These are phyloP conservation scores for Gamsiella multidivaricata DNA, from an alignment of 192 early-diverging fungal species.

Conservation along the genomic window DNA sequence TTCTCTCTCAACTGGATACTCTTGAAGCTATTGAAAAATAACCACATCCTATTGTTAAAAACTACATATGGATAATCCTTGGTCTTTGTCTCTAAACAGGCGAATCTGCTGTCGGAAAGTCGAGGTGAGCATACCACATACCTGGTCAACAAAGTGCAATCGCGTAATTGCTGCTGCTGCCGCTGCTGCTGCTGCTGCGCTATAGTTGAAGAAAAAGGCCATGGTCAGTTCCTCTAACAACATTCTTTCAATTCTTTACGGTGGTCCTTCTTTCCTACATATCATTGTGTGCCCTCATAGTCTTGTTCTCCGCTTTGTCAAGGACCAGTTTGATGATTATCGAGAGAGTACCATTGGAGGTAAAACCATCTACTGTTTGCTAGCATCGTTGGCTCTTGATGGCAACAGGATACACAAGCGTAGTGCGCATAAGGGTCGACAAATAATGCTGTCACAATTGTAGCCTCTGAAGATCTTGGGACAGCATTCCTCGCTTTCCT, in stretches of 20 bases:
- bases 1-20: too few species aligned
- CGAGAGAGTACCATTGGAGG: conserved; percentile 93
- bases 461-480: neutral
- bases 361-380: too few species aligned
- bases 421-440: conserved; percentile 20
- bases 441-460: conserved; percentile 20
- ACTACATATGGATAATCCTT: too few species aligned
- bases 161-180: neutral
- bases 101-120: conserved; percentile 75
- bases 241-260: too few species aligned
- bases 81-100: too few species aligned
- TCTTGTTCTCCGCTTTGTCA: conserved; percentile 88
- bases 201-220: too few species aligned
- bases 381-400: too few species aligned
- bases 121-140: conserved; percentile 59
- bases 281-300: conserved; percentile 59
- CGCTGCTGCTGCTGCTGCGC: too few species aligned
- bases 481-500: neutral
- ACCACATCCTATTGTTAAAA: too few species aligned
- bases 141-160: neutral
- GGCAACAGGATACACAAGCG: too few species aligned
- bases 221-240: too few species aligned
- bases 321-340: conserved; percentile 93
- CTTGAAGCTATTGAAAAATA: too few species aligned
- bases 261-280: neutral